Base-by-base conservation (phyloP, 257 asterid genomes). In the Ehretia macrophylla region DNA sequence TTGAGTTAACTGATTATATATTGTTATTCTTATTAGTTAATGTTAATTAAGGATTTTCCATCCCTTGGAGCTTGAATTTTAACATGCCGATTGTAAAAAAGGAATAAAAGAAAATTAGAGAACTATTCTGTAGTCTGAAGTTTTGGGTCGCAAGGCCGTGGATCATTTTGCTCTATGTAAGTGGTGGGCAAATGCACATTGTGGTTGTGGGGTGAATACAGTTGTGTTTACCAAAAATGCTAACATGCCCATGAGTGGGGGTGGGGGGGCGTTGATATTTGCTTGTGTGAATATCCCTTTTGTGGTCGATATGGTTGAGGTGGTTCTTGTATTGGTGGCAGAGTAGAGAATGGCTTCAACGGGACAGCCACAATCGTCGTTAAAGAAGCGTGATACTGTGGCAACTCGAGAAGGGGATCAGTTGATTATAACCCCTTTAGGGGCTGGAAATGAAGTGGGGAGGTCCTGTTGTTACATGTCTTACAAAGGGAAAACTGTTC, bases 391-490 rank as follows among this genome's bases (percentile, higher is more conserved):
- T 10, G 73, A 58, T 53, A 53, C 71, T 4, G 39, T 73, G 19
- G 74, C 79, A 11, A 65, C 74, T 10, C 73, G 85, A 52, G 97
- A 92, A 59, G 95, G 95, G 40, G 99, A 93, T 74, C 88, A 85
- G 83, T 87, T 89, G 44, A 83, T 83, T 48, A 75, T 93, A 18
- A 93, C 95, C 0, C 97, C 99, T 27, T 81, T 88, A 48, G 99
- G 99, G 59, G 99, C 96, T 27, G 96, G 99, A 32, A 88, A 51
- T 67, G 99, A 93, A 85, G 99, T 93, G 18, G 99, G 99, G 23
- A 95, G 99, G 63, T 93, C 99, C 32, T 93, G 97, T 59, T 86
- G 83, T 68, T 64, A 77, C 84, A 86, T 89, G 97, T 71, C 95
- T 52, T 93, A 66, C 86, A 93, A 89, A 74, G 99, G 99, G 8